Evolutionary conservation across 352 stramenopile species (phyloP).

Genomic region (Peronospora farinosa): DNA sequence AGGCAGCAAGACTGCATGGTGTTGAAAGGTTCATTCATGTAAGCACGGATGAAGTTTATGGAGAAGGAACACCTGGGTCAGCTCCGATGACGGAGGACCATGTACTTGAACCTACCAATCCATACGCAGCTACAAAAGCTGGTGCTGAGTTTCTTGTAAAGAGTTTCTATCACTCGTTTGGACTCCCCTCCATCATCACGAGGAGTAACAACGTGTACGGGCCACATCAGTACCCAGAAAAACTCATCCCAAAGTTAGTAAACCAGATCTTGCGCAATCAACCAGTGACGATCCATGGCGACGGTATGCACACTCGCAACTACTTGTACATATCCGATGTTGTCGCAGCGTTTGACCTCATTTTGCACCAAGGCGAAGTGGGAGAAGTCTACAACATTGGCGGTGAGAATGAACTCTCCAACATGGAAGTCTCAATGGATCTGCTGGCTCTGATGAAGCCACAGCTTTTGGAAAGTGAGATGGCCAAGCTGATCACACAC

Average conservation of each 20-base stretch:
- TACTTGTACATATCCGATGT: conserved; percentile 98
- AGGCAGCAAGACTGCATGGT: conserved; percentile 88
- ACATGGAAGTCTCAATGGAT: conserved; percentile 82
- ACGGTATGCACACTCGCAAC: conserved; percentile 93
- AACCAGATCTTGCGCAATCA: conserved; percentile 90
- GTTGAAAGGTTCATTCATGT: conserved; percentile 96
- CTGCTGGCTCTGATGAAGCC: conserved; percentile 73
- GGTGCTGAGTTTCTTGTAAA: conserved; percentile 98
- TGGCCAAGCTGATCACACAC: conserved; percentile 58
- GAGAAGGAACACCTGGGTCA: conserved; percentile 88
- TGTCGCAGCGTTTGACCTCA: conserved; percentile 92
- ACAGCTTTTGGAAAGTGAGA: conserved; percentile 24
- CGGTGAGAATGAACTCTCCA: conserved; percentile 58
- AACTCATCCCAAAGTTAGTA: conserved; percentile 98
- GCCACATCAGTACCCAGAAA: conserved; percentile 98
- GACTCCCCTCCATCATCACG: conserved; percentile 95
- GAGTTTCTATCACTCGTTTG: conserved; percentile 89
- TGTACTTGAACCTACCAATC: conserved; percentile 94
- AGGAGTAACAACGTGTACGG: conserved; percentile 99
- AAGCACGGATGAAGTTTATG: conserved; percentile 98
- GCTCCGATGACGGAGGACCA: conserved; percentile 93
- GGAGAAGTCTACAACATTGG: conserved; percentile 98
- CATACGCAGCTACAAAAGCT: conserved; percentile 97
- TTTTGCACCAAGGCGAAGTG: conserved; percentile 90
- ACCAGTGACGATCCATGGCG: conserved; percentile 92